Conservation (phyloP, 306 rosid species). For the Echinosophora koreensis region DNA sequence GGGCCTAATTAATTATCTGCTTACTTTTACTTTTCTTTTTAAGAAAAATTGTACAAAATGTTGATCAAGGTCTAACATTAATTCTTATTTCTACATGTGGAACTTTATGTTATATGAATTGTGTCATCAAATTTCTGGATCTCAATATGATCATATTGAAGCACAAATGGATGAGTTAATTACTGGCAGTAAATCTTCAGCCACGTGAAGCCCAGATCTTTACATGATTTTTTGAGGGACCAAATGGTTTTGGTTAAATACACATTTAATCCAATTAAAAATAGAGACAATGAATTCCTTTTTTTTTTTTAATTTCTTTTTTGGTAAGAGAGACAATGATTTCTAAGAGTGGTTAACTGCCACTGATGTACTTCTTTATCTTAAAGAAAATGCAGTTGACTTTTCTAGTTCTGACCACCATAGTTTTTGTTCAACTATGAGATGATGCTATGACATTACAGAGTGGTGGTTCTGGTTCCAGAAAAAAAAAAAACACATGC, state of each 20-base stretch:
- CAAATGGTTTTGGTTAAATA: constrained; percentile 24
- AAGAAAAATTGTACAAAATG: constrained; percentile 45
- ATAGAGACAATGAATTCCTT: background rate
- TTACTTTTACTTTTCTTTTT: background rate
- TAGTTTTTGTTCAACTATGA: constrained; percentile 17
- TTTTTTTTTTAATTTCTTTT: no score
- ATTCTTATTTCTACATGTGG: constrained; percentile 13
- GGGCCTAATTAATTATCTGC: constrained; percentile 50
- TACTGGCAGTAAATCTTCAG: background rate
- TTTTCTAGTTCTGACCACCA: constrained; percentile 3
- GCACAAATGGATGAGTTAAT: background rate
- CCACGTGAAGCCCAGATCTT: background rate
- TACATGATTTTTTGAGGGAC: background rate
- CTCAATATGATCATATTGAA: constrained; percentile 16
- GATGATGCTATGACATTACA: background rate
- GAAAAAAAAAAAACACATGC: constrained; percentile 19
- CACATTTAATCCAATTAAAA: background rate
- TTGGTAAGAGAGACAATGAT: background rate
- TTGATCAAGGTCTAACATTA: constrained; percentile 21
- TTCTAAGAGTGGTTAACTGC: background rate
- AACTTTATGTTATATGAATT: constrained; percentile 20
- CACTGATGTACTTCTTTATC: background rate
- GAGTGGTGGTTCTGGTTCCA: constrained; percentile 3
- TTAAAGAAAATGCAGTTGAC: background rate
- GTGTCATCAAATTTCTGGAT: constrained; percentile 19